Conservation (phyloP, 2,329 filamentous ascomycete species). For the Xenoacremonium recifei region DNA sequence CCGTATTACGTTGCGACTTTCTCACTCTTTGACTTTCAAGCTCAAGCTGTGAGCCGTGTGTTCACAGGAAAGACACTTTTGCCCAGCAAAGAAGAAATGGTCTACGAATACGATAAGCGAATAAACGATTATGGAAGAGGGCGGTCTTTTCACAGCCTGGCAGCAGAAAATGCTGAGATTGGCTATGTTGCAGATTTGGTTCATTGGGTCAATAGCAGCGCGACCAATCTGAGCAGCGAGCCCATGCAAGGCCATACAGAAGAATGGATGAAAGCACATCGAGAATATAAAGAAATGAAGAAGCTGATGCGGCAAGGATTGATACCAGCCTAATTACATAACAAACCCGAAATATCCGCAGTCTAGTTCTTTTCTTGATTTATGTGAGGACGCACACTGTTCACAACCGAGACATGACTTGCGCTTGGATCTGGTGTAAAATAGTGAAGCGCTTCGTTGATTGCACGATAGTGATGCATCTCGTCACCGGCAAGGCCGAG, state of each 20-base stretch:
- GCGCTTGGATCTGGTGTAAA: too few species aligned
- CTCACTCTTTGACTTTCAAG: constrained; percentile 67
- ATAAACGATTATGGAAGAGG: background rate
- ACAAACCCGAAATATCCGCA: too few species aligned
- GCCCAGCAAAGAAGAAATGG: background rate
- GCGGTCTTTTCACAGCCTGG: background rate
- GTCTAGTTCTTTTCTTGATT: too few species aligned
- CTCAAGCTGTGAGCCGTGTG: constrained; percentile 56
- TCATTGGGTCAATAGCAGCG: background rate
- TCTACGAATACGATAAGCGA: constrained; percentile 12
- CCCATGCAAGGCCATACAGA: background rate
- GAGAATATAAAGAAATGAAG: too few species aligned
- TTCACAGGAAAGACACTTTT: constrained; percentile 44
- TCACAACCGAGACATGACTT: too few species aligned
- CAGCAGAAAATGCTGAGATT: background rate
- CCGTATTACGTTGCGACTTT: constrained; percentile 66
- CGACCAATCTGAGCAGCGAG: background rate
- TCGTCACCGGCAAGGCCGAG: too few species aligned
- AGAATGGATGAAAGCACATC: too few species aligned
- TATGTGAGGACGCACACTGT: too few species aligned
- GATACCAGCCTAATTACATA: too few species aligned
- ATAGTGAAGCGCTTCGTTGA: too few species aligned
- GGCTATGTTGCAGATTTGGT: background rate
- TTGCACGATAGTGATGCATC: too few species aligned
- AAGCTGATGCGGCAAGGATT: too few species aligned